These are phyloP conservation scores for Metrosideros polymorpha DNA, from an alignment of 441 rosid genomes.

Conservation along the genomic window DNA sequence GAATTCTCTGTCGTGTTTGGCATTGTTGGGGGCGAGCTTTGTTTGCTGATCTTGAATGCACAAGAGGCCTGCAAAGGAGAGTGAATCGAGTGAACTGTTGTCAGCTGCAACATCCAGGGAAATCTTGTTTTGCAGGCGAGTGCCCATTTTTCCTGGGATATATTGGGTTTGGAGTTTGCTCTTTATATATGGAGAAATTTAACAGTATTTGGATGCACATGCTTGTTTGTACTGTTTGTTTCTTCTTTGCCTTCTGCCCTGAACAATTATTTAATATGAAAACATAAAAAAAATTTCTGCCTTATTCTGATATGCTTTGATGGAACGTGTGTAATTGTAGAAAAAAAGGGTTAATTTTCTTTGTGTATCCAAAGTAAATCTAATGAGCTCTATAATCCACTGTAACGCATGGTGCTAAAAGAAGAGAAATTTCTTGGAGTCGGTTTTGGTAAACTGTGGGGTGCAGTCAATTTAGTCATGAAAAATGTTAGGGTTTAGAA, in stretches of 20 bases:
- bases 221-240: neutral
- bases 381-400: neutral
- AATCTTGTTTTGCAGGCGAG: slow-evolving; percentile 9
- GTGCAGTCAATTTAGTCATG: neutral
- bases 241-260: neutral
- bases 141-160: slow-evolving; percentile 20
- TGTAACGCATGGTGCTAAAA: neutral
- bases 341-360: neutral
- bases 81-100: slow-evolving; percentile 15
- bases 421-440: neutral
- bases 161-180: neutral
- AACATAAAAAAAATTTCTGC: neutral
- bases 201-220: neutral
- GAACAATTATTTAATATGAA: neutral
- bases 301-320: neutral
- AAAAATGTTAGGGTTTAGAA: neutral
- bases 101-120: slow-evolving; percentile 19
- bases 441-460: neutral
- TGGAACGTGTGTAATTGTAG: neutral
- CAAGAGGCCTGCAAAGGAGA: slow-evolving; percentile 27
- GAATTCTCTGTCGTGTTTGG: slow-evolving; percentile 13
- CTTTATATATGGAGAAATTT: neutral
- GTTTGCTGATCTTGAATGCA: slow-evolving; percentile 28
- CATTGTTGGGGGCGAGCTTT: neutral
- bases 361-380: neutral